phyloP scores from a whole-genome alignment of 257 asterid genomes.

The Osmanthus fragrans region DNA sequence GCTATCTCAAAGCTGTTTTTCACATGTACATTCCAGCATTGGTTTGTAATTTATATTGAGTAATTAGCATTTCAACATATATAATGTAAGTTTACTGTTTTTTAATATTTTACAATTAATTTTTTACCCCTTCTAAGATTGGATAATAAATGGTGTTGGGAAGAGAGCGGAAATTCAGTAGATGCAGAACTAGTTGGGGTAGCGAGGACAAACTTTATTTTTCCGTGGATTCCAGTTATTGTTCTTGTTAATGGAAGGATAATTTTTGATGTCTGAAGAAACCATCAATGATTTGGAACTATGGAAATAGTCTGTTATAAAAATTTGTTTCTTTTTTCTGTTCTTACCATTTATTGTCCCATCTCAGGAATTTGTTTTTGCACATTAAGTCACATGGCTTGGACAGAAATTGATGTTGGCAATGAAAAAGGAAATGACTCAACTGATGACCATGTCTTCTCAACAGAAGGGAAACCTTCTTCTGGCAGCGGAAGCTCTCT shows the following conservation, averaged over 20 bases:
- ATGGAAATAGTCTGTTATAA: slow-evolving; percentile 11
- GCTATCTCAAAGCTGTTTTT: not conserved
- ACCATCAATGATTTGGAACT: not conserved
- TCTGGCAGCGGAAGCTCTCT: slow-evolving; percentile 15
- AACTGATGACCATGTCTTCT: slow-evolving; percentile 37
- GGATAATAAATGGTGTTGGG: not conserved
- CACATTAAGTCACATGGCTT: slow-evolving; percentile 49
- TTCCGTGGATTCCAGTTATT: not conserved
- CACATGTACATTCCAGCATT: not conserved
- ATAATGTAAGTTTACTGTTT: not conserved
- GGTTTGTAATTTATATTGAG: not conserved
- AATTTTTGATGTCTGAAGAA: not conserved
- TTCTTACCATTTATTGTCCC: slow-evolving; percentile 22
- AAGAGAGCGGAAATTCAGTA: not conserved
- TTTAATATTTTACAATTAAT: not conserved
- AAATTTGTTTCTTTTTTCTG: not conserved
- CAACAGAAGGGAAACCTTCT: slow-evolving; percentile 51
- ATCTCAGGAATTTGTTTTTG: slow-evolving; percentile 33
- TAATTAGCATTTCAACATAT: not conserved
- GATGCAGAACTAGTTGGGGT: not conserved
- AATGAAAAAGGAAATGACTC: slow-evolving; percentile 45
- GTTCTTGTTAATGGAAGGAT: not conserved
- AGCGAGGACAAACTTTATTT: not conserved
- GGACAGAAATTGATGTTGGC: slow-evolving; percentile 52
- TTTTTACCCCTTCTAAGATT: not conserved